Base-by-base conservation (phyloP, 805 yeast species). In the Wickerhamiella allomyrinae region DNA sequence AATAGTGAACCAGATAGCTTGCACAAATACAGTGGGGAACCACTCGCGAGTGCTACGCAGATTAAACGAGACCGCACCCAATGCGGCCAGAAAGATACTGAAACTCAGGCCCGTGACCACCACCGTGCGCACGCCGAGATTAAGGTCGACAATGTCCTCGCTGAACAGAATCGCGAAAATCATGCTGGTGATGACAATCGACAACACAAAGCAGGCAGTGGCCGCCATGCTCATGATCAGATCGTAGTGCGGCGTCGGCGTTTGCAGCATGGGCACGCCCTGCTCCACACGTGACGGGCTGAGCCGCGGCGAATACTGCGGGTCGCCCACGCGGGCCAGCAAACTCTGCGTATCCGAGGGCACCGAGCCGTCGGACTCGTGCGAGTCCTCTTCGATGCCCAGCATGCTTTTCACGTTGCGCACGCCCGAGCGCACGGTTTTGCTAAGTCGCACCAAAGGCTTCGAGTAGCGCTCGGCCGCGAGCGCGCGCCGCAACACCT, bases 51-150 rank as follows among this genome's bases (percentile, higher is more conserved):
- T 34, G 43, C 61, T 54, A 14, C 76, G 60, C 45, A 67, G 56
- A 56, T 69, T 54, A 37, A 66, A 57, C n/a, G 74, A 55, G 24
- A 70, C 66, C 37, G 70, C 56, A 3, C 73, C 64, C n/a, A 65
- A 56, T 7, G 66, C 61, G 14, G 69, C 57, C 20, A 72, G 58
- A 2, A 62, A 52, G 33, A 71, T 53, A 14, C 73, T 58, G n/a
- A 70, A 52, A 5, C 65, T 41, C 41, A 71, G 55, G 5, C 75
- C 68, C 9, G 66, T 45, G 5, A 67, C 61, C 36, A 69, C 60
- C 14, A 65, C 53, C 8, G 43, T 49, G 41, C 46, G 49, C 4
- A 57, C 49, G 6, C 51, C 61, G 47, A 46, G 29, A 5, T 55
- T 50, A 21, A 45, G 56, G 47, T 46, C 49, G 5, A 43, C 41